Evolutionary conservation across 2,329 filamentous ascomycete genomes (phyloP), one percentile per base, ranked within the genome.

Genomic region (Xylaria sp.): DNA sequence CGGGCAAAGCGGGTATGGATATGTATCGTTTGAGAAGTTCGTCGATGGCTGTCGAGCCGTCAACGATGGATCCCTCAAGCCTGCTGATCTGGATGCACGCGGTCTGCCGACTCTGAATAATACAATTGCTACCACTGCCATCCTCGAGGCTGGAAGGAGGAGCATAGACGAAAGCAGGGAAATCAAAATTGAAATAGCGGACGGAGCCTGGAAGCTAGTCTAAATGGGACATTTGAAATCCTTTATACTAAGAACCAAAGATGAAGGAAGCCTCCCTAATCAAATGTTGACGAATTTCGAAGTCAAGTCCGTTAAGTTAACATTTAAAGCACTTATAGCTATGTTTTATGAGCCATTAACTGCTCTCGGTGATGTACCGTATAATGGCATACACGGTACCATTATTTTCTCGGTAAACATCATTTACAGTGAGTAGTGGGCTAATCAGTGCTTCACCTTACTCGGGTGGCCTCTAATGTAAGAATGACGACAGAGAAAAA

Each of bases 11-110:
- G 93, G 93, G 23, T 97, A 97, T 75, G 93, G 93, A 33, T 97
- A 97, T 78, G 86, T 97, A 60, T 95, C 90, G 19, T 93, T 97
- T 72, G 93, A 97, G 80, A 97, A 97, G 79, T 97, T 97, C 77
- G 88, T 97, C 51, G 92, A 97, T 75, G 93, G 90, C 11, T 92
- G 92, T 73, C 87, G 87, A 44, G 85, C 87, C 5, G 81, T 97
- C 54, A 96, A 95, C 72, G 86, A 90, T 29, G 90, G 91, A 21
- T 82, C 83, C 43, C 81, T 89, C 48, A 91, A 85, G 52, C 83
- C 94, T 1, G 88, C 88, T 25, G 88, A 93, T 66, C 82, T 97
- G 31, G 93, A 97, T 70, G 83, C 84, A 68, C 88, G 93, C 71
- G 90, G 90, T 0, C 77, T 97, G 66, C 93, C 93, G 1, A 97